Base-by-base conservation (phyloP, 2,329 filamentous ascomycete species). In the Sporothrix mexicana region DNA sequence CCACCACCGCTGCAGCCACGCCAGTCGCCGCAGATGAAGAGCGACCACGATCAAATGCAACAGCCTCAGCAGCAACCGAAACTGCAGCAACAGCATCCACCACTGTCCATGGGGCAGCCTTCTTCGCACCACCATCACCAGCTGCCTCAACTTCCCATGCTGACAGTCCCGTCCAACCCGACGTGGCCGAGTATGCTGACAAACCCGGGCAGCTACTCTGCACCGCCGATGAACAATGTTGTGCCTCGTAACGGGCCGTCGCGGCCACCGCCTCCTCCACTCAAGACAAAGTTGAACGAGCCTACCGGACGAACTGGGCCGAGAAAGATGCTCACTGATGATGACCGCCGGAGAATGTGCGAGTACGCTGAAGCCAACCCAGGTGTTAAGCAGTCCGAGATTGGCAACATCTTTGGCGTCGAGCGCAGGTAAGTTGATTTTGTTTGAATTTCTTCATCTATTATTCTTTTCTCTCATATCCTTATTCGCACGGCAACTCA, bases 381-480 rank as follows among this genome's bases (percentile, higher is more conserved):
- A 25, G 91, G 90, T 67, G 91, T 94, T 62, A 97, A 97, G 83
- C 96, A 99, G 84, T 96, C 94, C 20, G 95, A 98, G 79, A 99
- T 99, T 82, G 96, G 96, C 83, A 92, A 91, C 73, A 90, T 94
- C 80, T 99, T 99, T 83, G 95, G 95, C 49, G 96, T 99, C 70
- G 96, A 99, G 84, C 87, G 96, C 91, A 98, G 96, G 96, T 98
- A 90, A 57, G 69, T 49, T 13, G 3, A 30, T 43, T 47, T n/a
- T 13, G 5, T 23, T 45, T 13, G 59, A 13, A 13, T 73, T 55
- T 64, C 2, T 57, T 23, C 43, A 49, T 5, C 15, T 57, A 47
- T 49, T 71, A 36, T 68, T 36, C 45, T 53, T 51, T 41, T 25
- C 15, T 53, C 15, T 41, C 15, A 30, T 36, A 2, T 17, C n/a